A percentile compares a stretch with the other conserved stretches of the same genome.
Evolutionary conservation across 805 yeast species (phyloP).

Genomic region (Candida endomychidarum): DNA sequence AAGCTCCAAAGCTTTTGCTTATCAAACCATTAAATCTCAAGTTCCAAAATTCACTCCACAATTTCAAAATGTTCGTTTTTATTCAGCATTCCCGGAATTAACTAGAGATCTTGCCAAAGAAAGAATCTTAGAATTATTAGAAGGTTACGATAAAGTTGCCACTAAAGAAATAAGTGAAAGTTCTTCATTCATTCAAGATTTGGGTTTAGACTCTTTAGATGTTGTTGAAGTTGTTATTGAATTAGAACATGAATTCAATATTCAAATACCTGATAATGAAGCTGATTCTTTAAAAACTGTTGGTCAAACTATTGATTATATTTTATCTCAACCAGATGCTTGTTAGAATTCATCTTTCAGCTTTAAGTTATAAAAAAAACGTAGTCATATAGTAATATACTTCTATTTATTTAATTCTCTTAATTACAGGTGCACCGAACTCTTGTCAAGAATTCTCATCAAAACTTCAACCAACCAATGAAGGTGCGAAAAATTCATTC

Average conservation of each 20-base stretch:
- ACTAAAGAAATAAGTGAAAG: constrained; percentile 36
- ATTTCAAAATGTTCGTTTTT: constrained; percentile 28
- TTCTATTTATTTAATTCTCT: neutral
- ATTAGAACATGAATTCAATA: constrained; percentile 48
- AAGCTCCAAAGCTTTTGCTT: constrained; percentile 1
- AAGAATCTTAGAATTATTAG: constrained; percentile 62
- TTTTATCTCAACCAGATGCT: constrained; percentile 43
- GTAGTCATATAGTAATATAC: neutral
- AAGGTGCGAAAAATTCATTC: constrained; percentile 15
- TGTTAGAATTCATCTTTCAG: constrained; percentile 23
- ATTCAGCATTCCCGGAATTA: constrained; percentile 60
- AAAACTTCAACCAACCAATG: constrained; percentile 13
- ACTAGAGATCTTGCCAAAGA: constrained; percentile 62
- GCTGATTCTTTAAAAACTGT: constrained; percentile 47
- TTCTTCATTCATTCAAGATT: constrained; percentile 38
- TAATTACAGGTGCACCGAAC: neutral
- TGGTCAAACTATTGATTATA: constrained; percentile 45
- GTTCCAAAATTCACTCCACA: constrained; percentile 7
- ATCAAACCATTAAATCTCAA: neutral
- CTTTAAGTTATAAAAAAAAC: too few species aligned
- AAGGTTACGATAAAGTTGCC: constrained; percentile 60
- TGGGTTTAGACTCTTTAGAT: constrained; percentile 48
- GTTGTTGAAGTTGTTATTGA: constrained; percentile 50
- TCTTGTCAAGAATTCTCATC: neutral
- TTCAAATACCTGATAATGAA: constrained; percentile 48